phyloP scores from a whole-genome alignment of 352 stramenopile genomes.

The Pythium grandisporangium region DNA sequence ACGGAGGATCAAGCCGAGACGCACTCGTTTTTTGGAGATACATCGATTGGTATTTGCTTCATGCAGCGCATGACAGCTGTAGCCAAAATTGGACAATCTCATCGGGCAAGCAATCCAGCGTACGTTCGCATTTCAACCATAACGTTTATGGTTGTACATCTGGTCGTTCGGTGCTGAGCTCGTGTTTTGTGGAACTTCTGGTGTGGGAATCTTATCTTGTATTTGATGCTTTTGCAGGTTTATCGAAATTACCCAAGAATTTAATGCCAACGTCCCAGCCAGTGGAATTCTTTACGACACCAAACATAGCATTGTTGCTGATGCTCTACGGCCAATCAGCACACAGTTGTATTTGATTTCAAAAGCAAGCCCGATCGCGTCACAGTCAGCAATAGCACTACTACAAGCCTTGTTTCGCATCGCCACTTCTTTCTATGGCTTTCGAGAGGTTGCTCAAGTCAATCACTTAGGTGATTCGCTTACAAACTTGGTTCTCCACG shows the following conservation, averaged over 20 bases:
- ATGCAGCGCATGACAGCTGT: slow-evolving; percentile 67
- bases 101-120: slow-evolving; percentile 52
- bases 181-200: too few species aligned
- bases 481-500: slow-evolving; percentile 60
- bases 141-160: too few species aligned
- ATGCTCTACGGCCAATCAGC: slow-evolving; percentile 70
- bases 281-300: slow-evolving; percentile 82
- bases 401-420: slow-evolving; percentile 83
- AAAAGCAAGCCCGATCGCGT: slow-evolving; percentile 51
- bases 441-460: slow-evolving; percentile 72
- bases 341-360: slow-evolving; percentile 74
- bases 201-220: too few species aligned
- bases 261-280: slow-evolving; percentile 85
- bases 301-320: slow-evolving; percentile 65
- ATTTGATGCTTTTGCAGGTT: slow-evolving; percentile 40
- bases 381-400: slow-evolving; percentile 56
- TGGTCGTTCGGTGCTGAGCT: too few species aligned
- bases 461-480: slow-evolving; percentile 73
- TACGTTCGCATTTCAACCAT: too few species aligned
- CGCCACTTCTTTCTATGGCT: slow-evolving; percentile 78
- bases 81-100: slow-evolving; percentile 42
- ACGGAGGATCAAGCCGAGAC: slow-evolving; percentile 58
- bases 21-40: slow-evolving; percentile 71
- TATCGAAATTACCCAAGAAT: slow-evolving; percentile 76
- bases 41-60: slow-evolving; percentile 72